Conservation (phyloP, 768 basidiomycete species). For the Podaxis carcinomalis region DNA sequence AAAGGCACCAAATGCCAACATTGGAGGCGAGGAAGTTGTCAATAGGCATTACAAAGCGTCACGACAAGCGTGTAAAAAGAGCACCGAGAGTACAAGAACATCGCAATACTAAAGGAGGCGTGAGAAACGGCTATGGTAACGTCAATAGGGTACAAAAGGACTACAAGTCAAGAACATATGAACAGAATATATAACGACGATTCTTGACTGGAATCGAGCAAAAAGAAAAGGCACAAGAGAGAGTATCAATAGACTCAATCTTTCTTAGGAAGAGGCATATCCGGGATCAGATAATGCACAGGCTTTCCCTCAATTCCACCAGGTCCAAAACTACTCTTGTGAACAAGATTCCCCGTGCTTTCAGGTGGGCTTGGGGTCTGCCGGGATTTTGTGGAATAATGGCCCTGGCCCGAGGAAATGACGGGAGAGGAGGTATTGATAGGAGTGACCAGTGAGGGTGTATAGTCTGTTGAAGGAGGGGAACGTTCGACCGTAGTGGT, state of each 20-base stretch:
- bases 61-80: not conserved
- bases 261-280: constrained; percentile 37
- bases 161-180: not conserved
- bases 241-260: constrained; percentile 8
- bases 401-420: constrained; percentile 11
- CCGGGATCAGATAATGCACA: constrained; percentile 58
- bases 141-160: not conserved
- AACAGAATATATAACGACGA: not conserved
- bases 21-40: not conserved
- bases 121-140: not conserved
- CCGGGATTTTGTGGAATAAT: constrained; percentile 23
- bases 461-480: not conserved
- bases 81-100: not conserved
- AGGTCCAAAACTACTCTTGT: constrained; percentile 41
- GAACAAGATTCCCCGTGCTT: constrained; percentile 23
- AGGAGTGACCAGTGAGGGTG: not conserved
- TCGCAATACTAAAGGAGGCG: not conserved
- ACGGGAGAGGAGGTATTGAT: constrained; percentile 11
- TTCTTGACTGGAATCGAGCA: not conserved
- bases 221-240: not conserved
- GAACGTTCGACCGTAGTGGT: not conserved
- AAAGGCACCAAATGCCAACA: not conserved
- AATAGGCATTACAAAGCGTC: not conserved
- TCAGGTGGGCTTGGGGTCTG: constrained; percentile 11
- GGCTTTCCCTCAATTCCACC: constrained; percentile 34